Evolutionary conservation across 306 rosid genomes (phyloP).

Genomic region (Glycine tomentella): DNA sequence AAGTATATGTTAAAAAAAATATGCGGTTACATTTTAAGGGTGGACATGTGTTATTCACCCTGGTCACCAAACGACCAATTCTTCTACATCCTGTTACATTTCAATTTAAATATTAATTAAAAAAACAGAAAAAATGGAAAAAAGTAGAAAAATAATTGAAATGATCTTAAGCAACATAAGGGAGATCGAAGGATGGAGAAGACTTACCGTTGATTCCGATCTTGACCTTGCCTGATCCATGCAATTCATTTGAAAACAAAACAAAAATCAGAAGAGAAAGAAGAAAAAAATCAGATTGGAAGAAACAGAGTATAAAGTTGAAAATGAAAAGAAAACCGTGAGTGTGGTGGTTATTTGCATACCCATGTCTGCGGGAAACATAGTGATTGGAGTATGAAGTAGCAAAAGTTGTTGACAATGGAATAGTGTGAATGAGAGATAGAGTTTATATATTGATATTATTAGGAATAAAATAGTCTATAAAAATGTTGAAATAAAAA

Average conservation of each 20-base stretch:
- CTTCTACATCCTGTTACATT: constrained; percentile 73
- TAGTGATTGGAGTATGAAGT: no score
- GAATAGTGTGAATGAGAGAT: neutral
- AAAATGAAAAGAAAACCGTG: neutral
- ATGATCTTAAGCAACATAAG: neutral
- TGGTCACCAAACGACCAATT: constrained; percentile 82
- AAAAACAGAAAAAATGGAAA: no score
- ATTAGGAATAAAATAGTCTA: no score
- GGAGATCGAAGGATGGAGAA: neutral
- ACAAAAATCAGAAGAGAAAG: neutral
- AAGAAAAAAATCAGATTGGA: neutral
- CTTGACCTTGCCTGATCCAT: constrained; percentile 73
- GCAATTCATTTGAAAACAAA: neutral
- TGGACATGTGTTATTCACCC: constrained; percentile 39
- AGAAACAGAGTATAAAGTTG: neutral
- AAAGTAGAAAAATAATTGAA: neutral
- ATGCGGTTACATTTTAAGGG: no score
- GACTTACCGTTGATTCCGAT: constrained; percentile 78
- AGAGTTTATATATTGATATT: neutral
- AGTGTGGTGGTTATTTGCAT: no score
- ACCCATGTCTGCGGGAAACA: no score
- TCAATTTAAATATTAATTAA: neutral
- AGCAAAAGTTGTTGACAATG: neutral
- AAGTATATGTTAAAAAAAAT: no score
- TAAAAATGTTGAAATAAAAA: no score